A percentile compares a stretch with the other conserved stretches of the same genome.
phyloP scores from a whole-genome alignment of 805 yeast species.

The Wickerhamiella hasegawae region DNA sequence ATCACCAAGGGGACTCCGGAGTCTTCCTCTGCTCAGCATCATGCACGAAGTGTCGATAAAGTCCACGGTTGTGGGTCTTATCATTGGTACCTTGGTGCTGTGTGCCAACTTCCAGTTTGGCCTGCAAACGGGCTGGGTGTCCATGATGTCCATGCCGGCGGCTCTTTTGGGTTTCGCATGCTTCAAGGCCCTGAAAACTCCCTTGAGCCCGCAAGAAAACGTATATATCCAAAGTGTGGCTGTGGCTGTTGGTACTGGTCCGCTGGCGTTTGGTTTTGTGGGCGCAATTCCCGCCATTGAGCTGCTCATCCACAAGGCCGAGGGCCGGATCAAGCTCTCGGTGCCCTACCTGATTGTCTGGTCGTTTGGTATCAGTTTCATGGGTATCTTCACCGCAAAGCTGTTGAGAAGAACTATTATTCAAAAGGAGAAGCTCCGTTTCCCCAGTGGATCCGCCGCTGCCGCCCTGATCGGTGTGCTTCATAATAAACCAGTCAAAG shows the following conservation, averaged over 20 bases:
- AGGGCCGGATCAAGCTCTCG: conserved; percentile 28
- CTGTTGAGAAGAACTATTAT: conserved; percentile 78
- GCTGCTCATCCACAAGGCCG: conserved; percentile 63
- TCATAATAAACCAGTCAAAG: conserved; percentile 37
- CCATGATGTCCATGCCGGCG: conserved; percentile 96
- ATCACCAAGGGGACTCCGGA: too few relatives aligned
- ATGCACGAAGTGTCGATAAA: conserved; percentile 38
- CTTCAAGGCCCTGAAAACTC: conserved; percentile 39
- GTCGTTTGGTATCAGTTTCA: conserved; percentile 78
- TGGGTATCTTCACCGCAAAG: conserved; percentile 91
- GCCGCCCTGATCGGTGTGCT: conserved; percentile 82
- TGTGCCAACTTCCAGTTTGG: conserved; percentile 93
- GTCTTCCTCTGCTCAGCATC: background rate
- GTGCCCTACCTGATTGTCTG: conserved; percentile 50
- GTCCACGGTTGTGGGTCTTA: conserved; percentile 58
- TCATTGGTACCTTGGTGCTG: conserved; percentile 75
- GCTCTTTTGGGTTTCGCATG: conserved; percentile 76
- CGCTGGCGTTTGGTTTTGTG: conserved; percentile 84
- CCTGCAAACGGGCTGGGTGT: conserved; percentile 95
- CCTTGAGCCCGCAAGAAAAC: conserved; percentile 71
- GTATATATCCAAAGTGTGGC: conserved; percentile 85
- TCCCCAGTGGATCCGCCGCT: conserved; percentile 93
- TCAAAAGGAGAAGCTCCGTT: conserved; percentile 71
- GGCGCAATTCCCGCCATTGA: conserved; percentile 95
- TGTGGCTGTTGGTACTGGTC: conserved; percentile 96